A percentile compares a stretch with the other conserved stretches of the same genome.
Evolutionary conservation across 352 stramenopile species (phyloP).

Genomic region (Phytophthora vignae): DNA sequence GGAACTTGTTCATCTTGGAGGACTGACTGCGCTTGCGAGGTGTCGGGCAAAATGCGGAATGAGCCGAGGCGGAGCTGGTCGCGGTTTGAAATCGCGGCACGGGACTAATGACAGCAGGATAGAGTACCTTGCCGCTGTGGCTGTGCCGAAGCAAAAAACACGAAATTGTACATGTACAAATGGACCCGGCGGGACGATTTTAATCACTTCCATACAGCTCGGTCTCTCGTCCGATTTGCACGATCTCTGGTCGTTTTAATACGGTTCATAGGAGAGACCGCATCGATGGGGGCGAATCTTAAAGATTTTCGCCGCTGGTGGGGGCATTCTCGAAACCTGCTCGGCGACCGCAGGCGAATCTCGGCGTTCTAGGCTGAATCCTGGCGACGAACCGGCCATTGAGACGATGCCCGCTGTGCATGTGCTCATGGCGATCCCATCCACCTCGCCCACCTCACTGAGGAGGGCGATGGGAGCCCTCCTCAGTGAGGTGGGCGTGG

Average conservation of each 20-base stretch:
- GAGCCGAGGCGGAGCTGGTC: no score
- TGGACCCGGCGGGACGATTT: constrained; percentile 5
- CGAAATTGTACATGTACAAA: no score
- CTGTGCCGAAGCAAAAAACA: no score
- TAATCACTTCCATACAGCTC: constrained; percentile 6
- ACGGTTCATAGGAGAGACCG: constrained; percentile 20
- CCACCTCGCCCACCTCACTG: constrained; percentile 29
- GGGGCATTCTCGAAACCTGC: constrained; percentile 6
- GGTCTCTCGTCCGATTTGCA: background rate
- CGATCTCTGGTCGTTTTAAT: constrained; percentile 16
- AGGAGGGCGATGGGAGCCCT: constrained; percentile 17
- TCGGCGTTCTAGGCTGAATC: constrained; percentile 8
- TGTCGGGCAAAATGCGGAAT: constrained; percentile 31
- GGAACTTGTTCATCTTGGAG: constrained; percentile 62
- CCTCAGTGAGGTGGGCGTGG: constrained; percentile 26
- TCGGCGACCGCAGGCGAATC: constrained; percentile 13
- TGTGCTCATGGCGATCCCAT: constrained; percentile 12
- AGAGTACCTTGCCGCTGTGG: no score
- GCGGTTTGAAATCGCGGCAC: no score
- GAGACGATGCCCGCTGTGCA: constrained; percentile 21
- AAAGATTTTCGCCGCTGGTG: constrained; percentile 22
- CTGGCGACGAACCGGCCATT: constrained; percentile 18
- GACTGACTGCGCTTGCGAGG: constrained; percentile 18
- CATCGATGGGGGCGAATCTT: constrained; percentile 28
- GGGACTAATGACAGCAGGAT: no score